Conservation (phyloP, 305 asterid genomes). For the Fraxinus paxiana region DNA sequence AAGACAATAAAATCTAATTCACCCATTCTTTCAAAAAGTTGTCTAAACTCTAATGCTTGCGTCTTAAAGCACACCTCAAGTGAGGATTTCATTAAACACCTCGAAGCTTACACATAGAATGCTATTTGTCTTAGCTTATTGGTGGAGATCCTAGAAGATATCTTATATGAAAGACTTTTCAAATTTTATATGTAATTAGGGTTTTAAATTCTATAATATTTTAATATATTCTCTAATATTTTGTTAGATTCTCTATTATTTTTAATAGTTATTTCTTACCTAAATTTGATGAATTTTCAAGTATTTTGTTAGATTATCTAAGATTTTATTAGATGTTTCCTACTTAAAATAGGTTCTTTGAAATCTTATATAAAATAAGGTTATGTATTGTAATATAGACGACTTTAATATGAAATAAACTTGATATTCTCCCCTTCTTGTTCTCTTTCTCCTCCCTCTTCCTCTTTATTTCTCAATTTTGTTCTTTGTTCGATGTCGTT, state of each 20-base stretch:
- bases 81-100: not conserved
- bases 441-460: not conserved
- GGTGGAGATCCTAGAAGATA: not conserved
- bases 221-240: not conserved
- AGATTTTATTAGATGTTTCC: not conserved
- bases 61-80: not conserved
- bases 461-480: not conserved
- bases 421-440: not conserved
- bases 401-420: not conserved
- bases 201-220: not conserved
- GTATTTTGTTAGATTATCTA: not conserved
- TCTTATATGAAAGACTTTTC: not conserved
- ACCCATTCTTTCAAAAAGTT: not conserved
- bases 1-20: not conserved
- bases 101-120: not conserved
- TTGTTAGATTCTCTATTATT: not conserved
- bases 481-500: not conserved
- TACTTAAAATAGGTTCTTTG: not conserved
- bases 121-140: not conserved
- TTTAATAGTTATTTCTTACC: not conserved
- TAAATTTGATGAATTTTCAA: not conserved
- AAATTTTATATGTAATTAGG: not conserved
- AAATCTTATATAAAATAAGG: not conserved
- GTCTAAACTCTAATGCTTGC: not conserved
- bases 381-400: not conserved